Evolutionary conservation across 2,329 filamentous ascomycete species (phyloP).

Genomic region (Penicillium sp.): DNA sequence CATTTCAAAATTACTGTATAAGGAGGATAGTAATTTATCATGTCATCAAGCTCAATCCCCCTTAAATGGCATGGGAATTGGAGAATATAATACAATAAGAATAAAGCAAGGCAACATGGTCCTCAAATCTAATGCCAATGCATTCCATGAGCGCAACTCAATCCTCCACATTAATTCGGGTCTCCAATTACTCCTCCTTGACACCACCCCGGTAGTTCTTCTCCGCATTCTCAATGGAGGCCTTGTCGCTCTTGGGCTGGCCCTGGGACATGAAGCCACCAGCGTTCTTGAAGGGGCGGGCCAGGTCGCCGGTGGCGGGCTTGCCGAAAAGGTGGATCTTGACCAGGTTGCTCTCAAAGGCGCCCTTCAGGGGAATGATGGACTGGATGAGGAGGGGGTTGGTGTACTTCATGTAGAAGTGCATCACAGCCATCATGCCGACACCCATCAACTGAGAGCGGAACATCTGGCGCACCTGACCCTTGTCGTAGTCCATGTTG

Average conservation of each 20-base stretch:
- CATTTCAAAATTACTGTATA: not conserved
- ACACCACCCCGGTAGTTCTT: constrained; percentile 51
- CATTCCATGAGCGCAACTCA: not conserved
- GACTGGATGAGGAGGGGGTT: constrained; percentile 98
- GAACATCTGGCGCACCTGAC: constrained; percentile 80
- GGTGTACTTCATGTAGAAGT: constrained; percentile 99
- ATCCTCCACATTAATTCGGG: not conserved
- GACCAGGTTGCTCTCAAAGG: constrained; percentile 90
- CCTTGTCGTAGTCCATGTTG: constrained; percentile 87
- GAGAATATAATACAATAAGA: constrained; percentile 12
- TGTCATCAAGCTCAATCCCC: not conserved
- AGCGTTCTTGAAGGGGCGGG: constrained; percentile 89
- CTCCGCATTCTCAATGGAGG: constrained; percentile 59
- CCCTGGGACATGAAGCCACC: constrained; percentile 74
- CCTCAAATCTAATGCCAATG: not conserved
- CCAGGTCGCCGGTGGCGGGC: constrained; percentile 83
- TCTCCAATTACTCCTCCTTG: constrained; percentile 47
- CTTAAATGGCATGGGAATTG: not conserved
- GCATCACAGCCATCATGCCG: constrained; percentile 98
- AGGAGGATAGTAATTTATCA: not conserved
- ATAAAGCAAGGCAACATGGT: not conserved
- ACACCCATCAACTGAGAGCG: constrained; percentile 93
- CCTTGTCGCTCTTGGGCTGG: constrained; percentile 86
- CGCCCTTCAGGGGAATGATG: constrained; percentile 95
- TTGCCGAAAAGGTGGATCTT: constrained; percentile 93